phyloP scores from a whole-genome alignment of 805 yeast genomes.

The Diddensiella santjacobensis region DNA sequence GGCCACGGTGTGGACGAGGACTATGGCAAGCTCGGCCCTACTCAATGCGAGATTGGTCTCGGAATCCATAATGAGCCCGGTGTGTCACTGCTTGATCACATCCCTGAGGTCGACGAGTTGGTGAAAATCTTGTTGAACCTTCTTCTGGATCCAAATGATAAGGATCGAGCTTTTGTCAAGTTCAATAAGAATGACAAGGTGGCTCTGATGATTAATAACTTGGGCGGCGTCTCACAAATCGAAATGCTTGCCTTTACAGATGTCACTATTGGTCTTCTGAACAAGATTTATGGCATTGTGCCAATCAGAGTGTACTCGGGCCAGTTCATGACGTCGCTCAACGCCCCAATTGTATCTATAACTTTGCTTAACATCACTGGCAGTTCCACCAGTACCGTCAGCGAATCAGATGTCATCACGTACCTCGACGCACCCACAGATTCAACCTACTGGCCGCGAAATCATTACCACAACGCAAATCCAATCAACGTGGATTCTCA shows the following conservation, averaged over 20 bases:
- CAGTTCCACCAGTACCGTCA: constrained; percentile 35
- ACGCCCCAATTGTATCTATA: constrained; percentile 85
- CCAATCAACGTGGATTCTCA: constrained; percentile 20
- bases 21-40: constrained; percentile 46
- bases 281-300: constrained; percentile 43
- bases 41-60: constrained; percentile 83
- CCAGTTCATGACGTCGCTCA: constrained; percentile 79
- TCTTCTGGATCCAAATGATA: constrained; percentile 58
- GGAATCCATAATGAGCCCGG: constrained; percentile 97
- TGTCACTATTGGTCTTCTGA: constrained; percentile 48
- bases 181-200: constrained; percentile 61
- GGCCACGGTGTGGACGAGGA: constrained; percentile 48
- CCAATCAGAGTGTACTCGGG: constrained; percentile 73
- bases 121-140: constrained; percentile 52
- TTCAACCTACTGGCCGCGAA: constrained; percentile 74
- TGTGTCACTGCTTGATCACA: constrained; percentile 52
- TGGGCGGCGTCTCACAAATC: constrained; percentile 82
- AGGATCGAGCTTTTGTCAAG: constrained; percentile 75
- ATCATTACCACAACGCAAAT: constrained; percentile 33
- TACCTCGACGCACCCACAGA: constrained; percentile 65
- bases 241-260: constrained; percentile 70
- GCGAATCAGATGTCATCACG: constrained; percentile 41
- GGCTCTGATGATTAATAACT: constrained; percentile 68
- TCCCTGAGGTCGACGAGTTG: constrained; percentile 65
- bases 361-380: constrained; percentile 68